phyloP scores from a whole-genome alignment of 2,329 filamentous ascomycete genomes.

The Talaromyces piceae region DNA sequence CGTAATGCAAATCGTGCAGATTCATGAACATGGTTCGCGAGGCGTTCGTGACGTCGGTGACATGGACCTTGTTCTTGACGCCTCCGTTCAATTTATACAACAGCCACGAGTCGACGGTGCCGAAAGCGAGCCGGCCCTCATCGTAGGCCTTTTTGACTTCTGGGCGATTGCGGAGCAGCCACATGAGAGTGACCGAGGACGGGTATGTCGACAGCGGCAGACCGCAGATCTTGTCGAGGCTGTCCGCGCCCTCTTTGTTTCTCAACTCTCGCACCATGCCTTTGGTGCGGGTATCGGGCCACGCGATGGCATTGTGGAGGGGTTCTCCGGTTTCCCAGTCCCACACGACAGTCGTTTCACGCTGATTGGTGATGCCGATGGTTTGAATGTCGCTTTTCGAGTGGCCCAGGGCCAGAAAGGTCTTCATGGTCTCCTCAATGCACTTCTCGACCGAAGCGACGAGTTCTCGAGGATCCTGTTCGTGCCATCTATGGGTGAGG shows the following conservation, averaged over 20 bases:
- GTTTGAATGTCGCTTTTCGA: constrained; percentile 43
- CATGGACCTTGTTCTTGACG: constrained; percentile 58
- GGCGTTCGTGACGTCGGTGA: constrained; percentile 82
- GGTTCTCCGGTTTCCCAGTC: constrained; percentile 71
- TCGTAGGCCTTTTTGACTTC: constrained; percentile 67
- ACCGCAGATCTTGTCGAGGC: constrained; percentile 63
- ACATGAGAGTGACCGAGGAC: constrained; percentile 74
- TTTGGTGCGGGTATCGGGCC: constrained; percentile 78
- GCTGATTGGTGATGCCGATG: constrained; percentile 82
- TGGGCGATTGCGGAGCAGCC: constrained; percentile 68
- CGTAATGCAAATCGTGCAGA: constrained; percentile 70
- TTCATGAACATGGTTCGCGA: constrained; percentile 95
- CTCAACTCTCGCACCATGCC: constrained; percentile 70
- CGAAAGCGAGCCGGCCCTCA: constrained; percentile 67
- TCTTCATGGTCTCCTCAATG: constrained; percentile 65
- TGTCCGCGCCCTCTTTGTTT: constrained; percentile 54
- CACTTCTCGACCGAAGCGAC: constrained; percentile 68
- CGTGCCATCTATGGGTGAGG: constrained; percentile 65
- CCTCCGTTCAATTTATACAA: constrained; percentile 75
- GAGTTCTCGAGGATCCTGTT: constrained; percentile 75
- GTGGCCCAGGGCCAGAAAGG: constrained; percentile 65
- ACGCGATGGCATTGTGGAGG: constrained; percentile 77
- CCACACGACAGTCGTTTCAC: constrained; percentile 83
- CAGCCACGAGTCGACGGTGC: constrained; percentile 83
- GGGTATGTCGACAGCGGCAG: constrained; percentile 82